A percentile compares a stretch with the other conserved stretches of the same genome.
Conservation (phyloP, 2,329 filamentous ascomycete genomes). For the Fusarium redolens region DNA sequence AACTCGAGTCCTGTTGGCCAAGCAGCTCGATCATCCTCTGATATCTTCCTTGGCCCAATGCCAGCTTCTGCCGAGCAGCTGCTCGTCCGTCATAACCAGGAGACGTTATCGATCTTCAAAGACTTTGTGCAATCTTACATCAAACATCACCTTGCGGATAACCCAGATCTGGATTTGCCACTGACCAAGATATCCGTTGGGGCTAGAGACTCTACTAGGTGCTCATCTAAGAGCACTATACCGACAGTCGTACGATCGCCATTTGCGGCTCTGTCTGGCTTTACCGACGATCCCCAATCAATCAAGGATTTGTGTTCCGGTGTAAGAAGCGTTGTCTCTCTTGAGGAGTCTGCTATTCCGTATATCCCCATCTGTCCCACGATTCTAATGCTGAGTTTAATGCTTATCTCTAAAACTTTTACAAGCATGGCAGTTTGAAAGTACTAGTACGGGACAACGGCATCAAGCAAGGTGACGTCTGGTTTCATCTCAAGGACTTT, state of each 20-base stretch:
- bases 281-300: slow-evolving; percentile 70
- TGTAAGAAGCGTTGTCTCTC: slow-evolving; percentile 75
- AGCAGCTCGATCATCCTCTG: slow-evolving; percentile 68
- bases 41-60: slow-evolving; percentile 72
- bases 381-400: slow-evolving; percentile 66
- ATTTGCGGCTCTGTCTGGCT: slow-evolving; percentile 78
- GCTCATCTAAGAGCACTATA: neutral
- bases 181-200: slow-evolving; percentile 65
- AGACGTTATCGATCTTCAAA: slow-evolving; percentile 74
- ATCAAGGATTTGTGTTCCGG: slow-evolving; percentile 76
- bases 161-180: slow-evolving; percentile 66
- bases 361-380: slow-evolving; percentile 70
- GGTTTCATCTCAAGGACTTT: slow-evolving; percentile 75
- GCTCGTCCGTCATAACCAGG: slow-evolving; percentile 70
- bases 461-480: slow-evolving; percentile 74
- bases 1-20: slow-evolving; percentile 58
- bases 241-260: slow-evolving; percentile 68
- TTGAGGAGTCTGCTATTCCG: slow-evolving; percentile 79
- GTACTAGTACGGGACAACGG: slow-evolving; percentile 73
- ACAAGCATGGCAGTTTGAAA: slow-evolving; percentile 74
- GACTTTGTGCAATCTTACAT: slow-evolving; percentile 77
- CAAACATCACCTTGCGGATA: slow-evolving; percentile 67
- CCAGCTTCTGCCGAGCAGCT: slow-evolving; percentile 67
- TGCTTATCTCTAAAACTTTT: slow-evolving; percentile 80
- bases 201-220: slow-evolving; percentile 29